Evolutionary conservation across 768 basidiomycete species (phyloP).

Genomic region (Tricholoma hemisulphureum): DNA sequence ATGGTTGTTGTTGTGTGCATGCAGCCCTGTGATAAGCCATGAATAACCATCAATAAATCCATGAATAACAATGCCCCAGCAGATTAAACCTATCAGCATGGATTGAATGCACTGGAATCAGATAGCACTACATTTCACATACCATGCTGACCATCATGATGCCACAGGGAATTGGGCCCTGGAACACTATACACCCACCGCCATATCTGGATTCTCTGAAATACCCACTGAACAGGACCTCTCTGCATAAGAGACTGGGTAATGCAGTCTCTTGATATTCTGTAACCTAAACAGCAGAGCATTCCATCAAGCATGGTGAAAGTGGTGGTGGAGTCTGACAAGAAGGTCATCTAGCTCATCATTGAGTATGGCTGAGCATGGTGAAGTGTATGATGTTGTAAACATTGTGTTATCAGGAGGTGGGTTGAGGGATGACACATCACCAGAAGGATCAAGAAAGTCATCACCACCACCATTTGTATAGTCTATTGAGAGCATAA

Average conservation of each 20-base stretch:
- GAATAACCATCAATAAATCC: slow-evolving; percentile 35
- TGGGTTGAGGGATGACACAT: no score
- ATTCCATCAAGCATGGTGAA: slow-evolving; percentile 22
- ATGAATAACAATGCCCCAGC: slow-evolving; percentile 34
- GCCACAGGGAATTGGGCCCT: slow-evolving; percentile 34
- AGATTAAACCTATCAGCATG: slow-evolving; percentile 25
- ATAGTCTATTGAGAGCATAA: background rate
- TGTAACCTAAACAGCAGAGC: slow-evolving; percentile 12
- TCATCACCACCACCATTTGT: background rate
- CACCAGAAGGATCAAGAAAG: no score
- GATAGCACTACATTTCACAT: slow-evolving; percentile 1
- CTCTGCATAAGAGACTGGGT: slow-evolving; percentile 13
- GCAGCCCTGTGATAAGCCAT: slow-evolving; percentile 20
- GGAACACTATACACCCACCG: slow-evolving; percentile 24
- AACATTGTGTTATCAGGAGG: no score
- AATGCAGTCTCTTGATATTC: slow-evolving; percentile 10
- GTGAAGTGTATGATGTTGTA: background rate
- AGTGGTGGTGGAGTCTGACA: background rate
- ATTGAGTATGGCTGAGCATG: background rate
- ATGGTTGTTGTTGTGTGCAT: slow-evolving; percentile 37
- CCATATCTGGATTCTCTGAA: slow-evolving; percentile 15
- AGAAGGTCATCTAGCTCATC: background rate
- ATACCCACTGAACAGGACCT: slow-evolving; percentile 15
- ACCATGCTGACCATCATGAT: slow-evolving; percentile 40
- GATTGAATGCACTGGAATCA: background rate